Evolutionary conservation across 2,329 filamentous ascomycete species (phyloP), one percentile per base, ranked within the genome.

Genomic region (Madurella fahalii): DNA sequence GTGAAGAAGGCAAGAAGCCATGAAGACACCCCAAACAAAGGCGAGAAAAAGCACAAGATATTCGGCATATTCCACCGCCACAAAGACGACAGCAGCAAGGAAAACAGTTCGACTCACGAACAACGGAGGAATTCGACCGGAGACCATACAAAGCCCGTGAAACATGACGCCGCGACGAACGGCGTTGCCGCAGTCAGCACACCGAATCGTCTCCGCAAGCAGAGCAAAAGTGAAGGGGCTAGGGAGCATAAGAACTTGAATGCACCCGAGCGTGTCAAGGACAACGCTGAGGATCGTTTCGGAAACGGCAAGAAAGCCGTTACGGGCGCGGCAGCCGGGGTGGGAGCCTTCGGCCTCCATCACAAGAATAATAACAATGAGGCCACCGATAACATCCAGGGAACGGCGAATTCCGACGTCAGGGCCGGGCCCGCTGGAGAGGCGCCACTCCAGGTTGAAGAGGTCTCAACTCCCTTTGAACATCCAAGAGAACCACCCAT

Each of bases 61-160:
- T 42, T 64, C 11, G 58, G 63, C 20, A 56, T 64, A 45, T 64
- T 65, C 56, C 57, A 60, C 37, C 57, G 61, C 15, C 44, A 58
- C 53, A 64, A 62, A 51, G 54, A 58, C 30, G 50, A 59, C 15
- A 49, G 53, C 42, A 18, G 37, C 13, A 43, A 50, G 12, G 48
- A 59, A 5, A 50, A 54, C 5, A 54, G 44, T 2, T 40, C 57
- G 1, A 30, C 42, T 4, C 2, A 13, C 2, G 47, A 57, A 25
- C 49, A 16, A 5, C 48, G 41, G 25, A 56, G 53, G n/a, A 52
- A 49, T n/a, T 47, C 44, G 9, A 39, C 13, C 18, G 32, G 20
- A n/a, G 42, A 53, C 7, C 47, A 17, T 12, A 16, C 15, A 12
- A 52, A 59, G 31, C 13, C 25, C 2, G 9, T 40, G 11, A 52